Conservation (phyloP, 345 rosid species). For the Atalantia buxifolia region DNA sequence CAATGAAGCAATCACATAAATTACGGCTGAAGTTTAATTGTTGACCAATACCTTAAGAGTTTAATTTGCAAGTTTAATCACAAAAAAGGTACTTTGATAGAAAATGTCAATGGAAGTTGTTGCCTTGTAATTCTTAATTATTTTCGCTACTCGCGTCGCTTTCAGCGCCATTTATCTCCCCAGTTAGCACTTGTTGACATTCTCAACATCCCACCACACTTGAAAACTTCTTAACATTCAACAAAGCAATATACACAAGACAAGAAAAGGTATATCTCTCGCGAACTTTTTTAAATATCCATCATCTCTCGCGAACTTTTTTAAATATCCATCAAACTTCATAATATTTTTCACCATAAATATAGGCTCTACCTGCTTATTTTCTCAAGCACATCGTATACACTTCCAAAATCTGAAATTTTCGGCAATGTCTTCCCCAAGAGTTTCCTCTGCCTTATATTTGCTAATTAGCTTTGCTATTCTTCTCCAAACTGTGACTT, state of each 20-base stretch:
- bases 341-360: neutral
- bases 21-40: neutral
- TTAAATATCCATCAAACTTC: neutral
- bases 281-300: too few species aligned
- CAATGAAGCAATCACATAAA: neutral
- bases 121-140: neutral
- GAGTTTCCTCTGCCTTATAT: neutral
- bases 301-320: neutral
- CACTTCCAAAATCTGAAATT: neutral
- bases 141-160: neutral
- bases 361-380: neutral
- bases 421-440: constrained; percentile 25
- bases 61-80: neutral
- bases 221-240: neutral
- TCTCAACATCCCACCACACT: neutral
- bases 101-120: neutral
- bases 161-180: neutral
- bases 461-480: neutral
- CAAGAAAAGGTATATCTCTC: neutral
- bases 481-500: constrained; percentile 19
- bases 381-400: neutral
- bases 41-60: too few species aligned
- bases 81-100: neutral
- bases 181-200: neutral
- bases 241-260: neutral